Percentiles rank a stretch among this genome's conserved stretches.
phyloP scores from a whole-genome alignment of 2,329 filamentous ascomycete species.

The Xylaria sp. region DNA sequence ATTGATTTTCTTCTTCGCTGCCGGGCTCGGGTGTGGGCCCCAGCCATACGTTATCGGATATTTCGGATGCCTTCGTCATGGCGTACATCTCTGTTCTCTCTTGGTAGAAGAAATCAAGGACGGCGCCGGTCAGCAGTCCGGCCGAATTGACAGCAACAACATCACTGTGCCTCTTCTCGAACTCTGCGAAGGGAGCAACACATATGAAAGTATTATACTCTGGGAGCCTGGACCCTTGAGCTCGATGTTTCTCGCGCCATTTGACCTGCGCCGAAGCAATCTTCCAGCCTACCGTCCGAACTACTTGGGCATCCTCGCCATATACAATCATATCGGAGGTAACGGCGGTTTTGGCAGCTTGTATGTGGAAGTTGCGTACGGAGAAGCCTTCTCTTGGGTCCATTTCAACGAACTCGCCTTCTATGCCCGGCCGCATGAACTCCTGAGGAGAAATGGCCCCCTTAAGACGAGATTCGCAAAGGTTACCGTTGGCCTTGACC shows the following conservation, averaged over 20 bases:
- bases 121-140: constrained; percentile 77
- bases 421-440: constrained; percentile 67
- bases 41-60: constrained; percentile 88
- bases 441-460: constrained; percentile 87
- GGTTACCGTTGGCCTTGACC: constrained; percentile 87
- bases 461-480: constrained; percentile 79
- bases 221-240: constrained; percentile 64
- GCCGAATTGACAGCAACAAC: constrained; percentile 79
- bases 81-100: constrained; percentile 92
- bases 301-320: constrained; percentile 73
- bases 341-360: constrained; percentile 85
- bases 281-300: constrained; percentile 71
- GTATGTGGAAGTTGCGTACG: constrained; percentile 97
- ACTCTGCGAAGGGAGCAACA: constrained; percentile 70
- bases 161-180: constrained; percentile 75
- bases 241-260: constrained; percentile 75
- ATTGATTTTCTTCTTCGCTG: constrained; percentile 68
- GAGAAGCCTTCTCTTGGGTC: constrained; percentile 93
- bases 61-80: constrained; percentile 91
- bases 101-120: constrained; percentile 89
- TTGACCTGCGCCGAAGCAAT: constrained; percentile 80
- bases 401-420: constrained; percentile 77
- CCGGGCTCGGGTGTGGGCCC: constrained; percentile 83
- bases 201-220: constrained; percentile 87
- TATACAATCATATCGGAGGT: constrained; percentile 95